Evolutionary conservation across 441 rosid species (phyloP), one percentile per base, ranked within the genome.

Genomic region (Gossypium davidsonii): DNA sequence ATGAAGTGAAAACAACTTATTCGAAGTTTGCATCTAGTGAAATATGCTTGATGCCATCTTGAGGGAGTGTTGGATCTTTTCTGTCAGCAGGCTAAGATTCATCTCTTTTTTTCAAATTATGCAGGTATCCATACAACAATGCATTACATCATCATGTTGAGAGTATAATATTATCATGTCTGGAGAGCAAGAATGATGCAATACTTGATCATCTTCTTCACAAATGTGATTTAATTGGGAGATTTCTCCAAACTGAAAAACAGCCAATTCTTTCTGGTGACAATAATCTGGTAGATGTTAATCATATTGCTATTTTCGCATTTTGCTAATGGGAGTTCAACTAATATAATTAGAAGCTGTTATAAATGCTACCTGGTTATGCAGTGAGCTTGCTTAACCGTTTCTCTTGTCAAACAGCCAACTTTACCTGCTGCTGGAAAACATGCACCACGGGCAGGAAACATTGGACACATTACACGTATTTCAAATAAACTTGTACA

Each of bases 121-220:
- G 80, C 81, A 95, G 99, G 90, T 93, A 93, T 79, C 98, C 97
- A 0, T 95, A 79, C 82, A 95, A 95, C 75, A 95, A 93, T 82
- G 95, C 93, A 12, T 80, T 95, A 84, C 99, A 95, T 79, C 98
- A 93, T 83, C 98, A 93, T 74, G 96, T 91, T 21, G 98, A 93
- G 87, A 93, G 94, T 75, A 89, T 95, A 71, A 75, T 91, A 76
- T 68, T 84, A 44, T 91, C 97, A 17, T 93, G 99, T 80, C 80
- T 91, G 85, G 97, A 90, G 77, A 88, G 88, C 80, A 90, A 89
- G 86, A 88, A 82, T 53, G 84, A 85, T 2, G 73, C 71, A 52
- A 79, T 93, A 80, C 77, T 90, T 65, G 87, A 88, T 82, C 91
- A 95, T 82, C 85, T 93, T 75, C 89, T 95, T 81, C 89, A 18